These are phyloP conservation scores for Leccinum disarticulatum DNA, from an alignment of 768 basidiomycete genomes.

Conservation along the genomic window DNA sequence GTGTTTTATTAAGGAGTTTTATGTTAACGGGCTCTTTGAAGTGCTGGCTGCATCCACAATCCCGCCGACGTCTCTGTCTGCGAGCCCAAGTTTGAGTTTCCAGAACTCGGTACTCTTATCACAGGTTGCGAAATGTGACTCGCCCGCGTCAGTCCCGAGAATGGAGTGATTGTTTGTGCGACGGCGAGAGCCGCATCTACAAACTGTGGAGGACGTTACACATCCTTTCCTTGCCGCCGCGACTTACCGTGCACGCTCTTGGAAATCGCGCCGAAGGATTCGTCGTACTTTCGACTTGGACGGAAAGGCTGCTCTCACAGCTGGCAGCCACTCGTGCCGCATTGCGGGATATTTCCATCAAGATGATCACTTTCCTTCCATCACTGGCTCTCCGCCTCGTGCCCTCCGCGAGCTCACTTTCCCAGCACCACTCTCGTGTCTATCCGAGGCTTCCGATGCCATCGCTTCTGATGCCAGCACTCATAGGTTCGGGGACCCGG, in stretches of 20 bases:
- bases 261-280: not conserved
- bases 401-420: constrained; percentile 61
- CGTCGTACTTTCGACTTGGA: not conserved
- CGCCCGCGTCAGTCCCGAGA: constrained; percentile 22
- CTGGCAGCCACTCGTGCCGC: not conserved
- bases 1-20: not conserved
- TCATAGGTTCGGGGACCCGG: constrained; percentile 2
- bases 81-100: constrained; percentile 23
- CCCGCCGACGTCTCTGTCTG: constrained; percentile 13
- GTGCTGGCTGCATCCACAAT: constrained; percentile 40
- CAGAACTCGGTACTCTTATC: constrained; percentile 33
- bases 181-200: constrained; percentile 18
- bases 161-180: constrained; percentile 23
- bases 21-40: not conserved
- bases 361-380: constrained; percentile 8
- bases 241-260: not conserved
- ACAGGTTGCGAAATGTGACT: constrained; percentile 36
- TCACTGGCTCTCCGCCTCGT: constrained; percentile 27
- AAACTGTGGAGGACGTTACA: not conserved
- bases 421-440: constrained; percentile 68
- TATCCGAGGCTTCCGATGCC: constrained; percentile 19
- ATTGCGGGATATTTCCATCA: not conserved
- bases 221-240: not conserved
- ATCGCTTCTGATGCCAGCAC: constrained; percentile 8
- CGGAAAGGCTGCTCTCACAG: not conserved